A percentile compares a stretch with the other conserved stretches of the same genome.
phyloP scores from a whole-genome alignment of 805 yeast species.

The Metschnikowia proteae region DNA sequence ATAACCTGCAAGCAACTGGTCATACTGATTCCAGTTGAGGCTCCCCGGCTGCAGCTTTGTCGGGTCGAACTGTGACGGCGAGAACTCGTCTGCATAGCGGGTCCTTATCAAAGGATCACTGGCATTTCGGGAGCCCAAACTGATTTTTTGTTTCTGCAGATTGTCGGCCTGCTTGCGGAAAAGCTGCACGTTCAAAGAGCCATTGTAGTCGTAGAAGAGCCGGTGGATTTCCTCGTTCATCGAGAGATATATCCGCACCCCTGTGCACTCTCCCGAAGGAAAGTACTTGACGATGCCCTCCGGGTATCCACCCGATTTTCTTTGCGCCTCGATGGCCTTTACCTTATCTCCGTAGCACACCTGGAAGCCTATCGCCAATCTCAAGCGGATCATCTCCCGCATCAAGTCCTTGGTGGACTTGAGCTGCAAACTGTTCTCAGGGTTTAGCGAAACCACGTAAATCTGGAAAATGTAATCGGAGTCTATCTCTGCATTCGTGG shows the following conservation, averaged over 20 bases:
- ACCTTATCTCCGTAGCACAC: conserved; percentile 74
- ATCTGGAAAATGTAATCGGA: conserved; percentile 73
- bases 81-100: conserved; percentile 66
- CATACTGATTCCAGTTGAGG: conserved; percentile 88
- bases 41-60: conserved; percentile 49
- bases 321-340: conserved; percentile 57
- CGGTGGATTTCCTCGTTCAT: conserved; percentile 84
- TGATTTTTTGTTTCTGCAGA: conserved; percentile 9
- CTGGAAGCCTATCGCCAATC: conserved; percentile 87
- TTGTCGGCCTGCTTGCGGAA: conserved; percentile 34
- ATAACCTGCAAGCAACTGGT: conserved; percentile 88
- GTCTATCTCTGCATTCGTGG: conserved; percentile 63
- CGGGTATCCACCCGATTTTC: conserved; percentile 51
- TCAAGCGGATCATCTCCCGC: conserved; percentile 80
- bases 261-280: conserved; percentile 43
- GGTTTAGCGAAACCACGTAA: conserved; percentile 72
- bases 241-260: conserved; percentile 68
- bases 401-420: conserved; percentile 56
- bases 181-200: conserved; percentile 74
- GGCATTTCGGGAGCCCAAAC: conserved; percentile 11
- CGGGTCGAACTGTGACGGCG: conserved; percentile 33
- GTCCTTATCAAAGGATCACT: conserved; percentile 58
- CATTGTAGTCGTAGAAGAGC: conserved; percentile 66
- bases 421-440: conserved; percentile 49
- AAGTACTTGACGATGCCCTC: conserved; percentile 55